Conservation (phyloP, 805 yeast genomes). For the Jamesozyma gamospora region DNA sequence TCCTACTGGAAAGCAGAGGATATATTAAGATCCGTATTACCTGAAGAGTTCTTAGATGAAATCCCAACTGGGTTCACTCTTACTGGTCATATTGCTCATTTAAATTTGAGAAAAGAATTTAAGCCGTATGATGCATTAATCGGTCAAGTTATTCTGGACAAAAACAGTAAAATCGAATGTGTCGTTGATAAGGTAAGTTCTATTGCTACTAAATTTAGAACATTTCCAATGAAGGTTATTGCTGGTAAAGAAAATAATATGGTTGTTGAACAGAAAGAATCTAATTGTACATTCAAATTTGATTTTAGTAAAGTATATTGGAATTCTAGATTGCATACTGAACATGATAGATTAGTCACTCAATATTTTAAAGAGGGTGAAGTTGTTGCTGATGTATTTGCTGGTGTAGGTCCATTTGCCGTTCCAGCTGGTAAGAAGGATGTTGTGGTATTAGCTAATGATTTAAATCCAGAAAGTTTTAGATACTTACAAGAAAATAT, state of each 20-base stretch:
- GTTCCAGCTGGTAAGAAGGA: constrained; percentile 87
- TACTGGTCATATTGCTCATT: constrained; percentile 93
- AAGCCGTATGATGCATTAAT: constrained; percentile 72
- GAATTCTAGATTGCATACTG: constrained; percentile 92
- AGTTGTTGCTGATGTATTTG: constrained; percentile 90
- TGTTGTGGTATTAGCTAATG: constrained; percentile 80
- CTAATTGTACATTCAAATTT: constrained; percentile 75
- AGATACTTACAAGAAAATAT: constrained; percentile 61
- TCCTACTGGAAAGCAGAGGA: constrained; percentile 87
- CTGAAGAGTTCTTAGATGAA: constrained; percentile 54
- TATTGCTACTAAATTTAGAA: constrained; percentile 79
- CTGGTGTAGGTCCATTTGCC: constrained; percentile 98
- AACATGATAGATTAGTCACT: constrained; percentile 72
- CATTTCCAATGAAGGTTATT: constrained; percentile 85
- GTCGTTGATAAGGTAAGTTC: constrained; percentile 88
- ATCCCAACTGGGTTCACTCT: constrained; percentile 85
- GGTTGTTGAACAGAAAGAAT: constrained; percentile 73
- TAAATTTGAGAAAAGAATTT: constrained; percentile 75
- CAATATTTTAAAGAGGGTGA: constrained; percentile 50
- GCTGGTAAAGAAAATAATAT: constrained; percentile 70
- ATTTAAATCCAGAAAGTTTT: constrained; percentile 80
- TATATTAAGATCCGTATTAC: constrained; percentile 65
- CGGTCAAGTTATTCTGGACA: constrained; percentile 85
- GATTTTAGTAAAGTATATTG: constrained; percentile 93
- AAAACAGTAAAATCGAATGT: constrained; percentile 63